Evolutionary conservation across 176 grass and related monocot species (phyloP).

Genomic region (Eleusine coracana): DNA sequence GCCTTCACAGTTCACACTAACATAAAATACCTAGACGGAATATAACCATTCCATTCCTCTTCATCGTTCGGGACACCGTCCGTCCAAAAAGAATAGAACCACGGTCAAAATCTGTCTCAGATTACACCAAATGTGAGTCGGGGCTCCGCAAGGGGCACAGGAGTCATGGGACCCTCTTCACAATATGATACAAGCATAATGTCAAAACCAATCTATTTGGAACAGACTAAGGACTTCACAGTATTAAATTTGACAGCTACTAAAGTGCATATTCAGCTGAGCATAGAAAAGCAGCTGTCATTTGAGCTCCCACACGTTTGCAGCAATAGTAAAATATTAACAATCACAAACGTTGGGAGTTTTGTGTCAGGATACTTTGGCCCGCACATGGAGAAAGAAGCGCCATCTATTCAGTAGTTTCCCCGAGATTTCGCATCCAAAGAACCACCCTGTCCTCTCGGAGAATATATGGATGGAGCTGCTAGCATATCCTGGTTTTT

Average conservation of each 20-base stretch:
- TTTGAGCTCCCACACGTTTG: neutral
- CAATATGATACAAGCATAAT: constrained; percentile 29
- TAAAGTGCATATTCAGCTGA: neutral
- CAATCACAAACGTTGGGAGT: constrained; percentile 6
- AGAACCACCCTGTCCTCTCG: constrained; percentile 5
- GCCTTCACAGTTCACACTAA: no score
- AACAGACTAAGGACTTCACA: constrained; percentile 11
- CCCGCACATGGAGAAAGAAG: neutral
- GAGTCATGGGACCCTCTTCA: neutral
- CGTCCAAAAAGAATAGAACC: neutral
- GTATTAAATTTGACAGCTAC: constrained; percentile 13
- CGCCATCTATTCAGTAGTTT: constrained; percentile 18
- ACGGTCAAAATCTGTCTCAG: constrained; percentile 18
- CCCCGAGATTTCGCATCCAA: constrained; percentile 1
- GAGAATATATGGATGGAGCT: constrained; percentile 33
- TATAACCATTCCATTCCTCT: no score
- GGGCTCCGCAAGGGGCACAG: neutral
- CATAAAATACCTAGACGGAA: no score
- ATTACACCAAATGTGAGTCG: constrained; percentile 33
- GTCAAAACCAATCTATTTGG: constrained; percentile 40
- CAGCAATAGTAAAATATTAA: constrained; percentile 33
- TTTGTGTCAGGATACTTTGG: neutral
- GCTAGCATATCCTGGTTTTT: constrained; percentile 29
- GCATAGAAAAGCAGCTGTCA: neutral
- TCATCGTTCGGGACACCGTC: neutral